Base-by-base conservation (phyloP, 768 basidiomycete species). In the Tulasnella sp. region DNA sequence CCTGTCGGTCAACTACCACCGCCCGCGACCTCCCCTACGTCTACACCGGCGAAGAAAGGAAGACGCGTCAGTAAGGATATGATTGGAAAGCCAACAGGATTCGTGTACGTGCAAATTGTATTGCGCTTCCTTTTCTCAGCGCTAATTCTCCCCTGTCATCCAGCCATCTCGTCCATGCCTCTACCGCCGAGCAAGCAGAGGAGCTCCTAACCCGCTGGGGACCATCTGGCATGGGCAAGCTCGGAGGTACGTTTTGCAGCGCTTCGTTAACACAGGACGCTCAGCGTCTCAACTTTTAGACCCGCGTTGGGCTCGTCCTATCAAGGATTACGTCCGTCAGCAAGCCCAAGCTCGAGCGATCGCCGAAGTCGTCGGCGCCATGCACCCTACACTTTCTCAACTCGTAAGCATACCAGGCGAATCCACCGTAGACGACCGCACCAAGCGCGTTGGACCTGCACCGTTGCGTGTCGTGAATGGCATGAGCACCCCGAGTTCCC, bases 121-220 rank as follows among this genome's bases (percentile, higher is more conserved):
- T 12, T 6, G 29, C 14, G 36, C 66, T 75, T 72, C 66, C 34
- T 64, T 42, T 66, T 71, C 36, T 67, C 12, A 39, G 62, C 62
- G 29, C 17, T 67, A 44, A n/a, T 12, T 39, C 26, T 41, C 26
- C 26, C 8, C 62, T 37, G 16, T 29, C 72, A 63, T 76, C 67
- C 78, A 95, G 93, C 69, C 94, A 96, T 82, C 84, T 94, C 75
- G 88, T 94, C 11, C 94, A 95, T 81, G 93, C 94, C 36, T 94
- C 91, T 72, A 91, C 94, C 81, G 91, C 90, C 14, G 91, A 91
- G 81, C 91, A 95, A 78, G 87, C 91, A 39, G 91, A 92, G 79
- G 93, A 90, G 32, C 84, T 95, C 73, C 88, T 95, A 65, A 88
- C 86, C 75, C 86, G 92, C 71, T 95, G 94, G 93, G 90, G 90